These are phyloP conservation scores for Apocynum venetum DNA, from an alignment of 257 asterid genomes.

Conservation along the genomic window DNA sequence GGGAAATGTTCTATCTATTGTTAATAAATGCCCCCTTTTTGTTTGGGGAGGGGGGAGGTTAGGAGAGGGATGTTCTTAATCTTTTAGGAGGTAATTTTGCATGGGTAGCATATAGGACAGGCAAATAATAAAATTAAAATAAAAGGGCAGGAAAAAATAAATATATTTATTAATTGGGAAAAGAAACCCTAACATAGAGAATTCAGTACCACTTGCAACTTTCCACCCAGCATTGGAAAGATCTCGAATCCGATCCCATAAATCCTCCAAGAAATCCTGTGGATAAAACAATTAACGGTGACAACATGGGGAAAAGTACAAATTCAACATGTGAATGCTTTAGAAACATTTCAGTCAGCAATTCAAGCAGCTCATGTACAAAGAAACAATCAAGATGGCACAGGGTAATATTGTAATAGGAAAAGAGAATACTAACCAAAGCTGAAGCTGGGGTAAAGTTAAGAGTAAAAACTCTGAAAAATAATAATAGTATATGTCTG, in stretches of 20 bases:
- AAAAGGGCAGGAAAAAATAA: slow-evolving; percentile 13
- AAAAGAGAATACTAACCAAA: no score
- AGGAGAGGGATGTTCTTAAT: not conserved
- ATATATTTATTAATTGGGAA: slow-evolving; percentile 8
- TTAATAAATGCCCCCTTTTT: no score
- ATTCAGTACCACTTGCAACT: slow-evolving; percentile 74
- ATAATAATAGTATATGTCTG: no score
- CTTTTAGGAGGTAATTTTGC: not conserved
- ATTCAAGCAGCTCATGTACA: not conserved
- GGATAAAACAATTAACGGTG: slow-evolving; percentile 15
- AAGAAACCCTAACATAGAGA: not conserved
- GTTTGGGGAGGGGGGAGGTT: no score
- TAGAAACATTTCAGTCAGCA: not conserved
- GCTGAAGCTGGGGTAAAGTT: no score
- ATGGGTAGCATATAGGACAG: not conserved
- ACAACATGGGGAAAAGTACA: not conserved
- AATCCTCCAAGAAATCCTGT: slow-evolving; percentile 92
- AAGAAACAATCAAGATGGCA: not conserved
- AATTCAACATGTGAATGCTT: not conserved
- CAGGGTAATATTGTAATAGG: no score
- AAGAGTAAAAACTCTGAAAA: no score
- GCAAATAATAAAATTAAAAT: not conserved
- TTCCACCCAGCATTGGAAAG: slow-evolving; percentile 93
- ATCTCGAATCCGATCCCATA: slow-evolving; percentile 84
- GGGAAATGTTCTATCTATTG: not conserved